These are phyloP conservation scores for Neoboletus subvelutipes DNA, from an alignment of 768 basidiomycete genomes.

Conservation along the genomic window DNA sequence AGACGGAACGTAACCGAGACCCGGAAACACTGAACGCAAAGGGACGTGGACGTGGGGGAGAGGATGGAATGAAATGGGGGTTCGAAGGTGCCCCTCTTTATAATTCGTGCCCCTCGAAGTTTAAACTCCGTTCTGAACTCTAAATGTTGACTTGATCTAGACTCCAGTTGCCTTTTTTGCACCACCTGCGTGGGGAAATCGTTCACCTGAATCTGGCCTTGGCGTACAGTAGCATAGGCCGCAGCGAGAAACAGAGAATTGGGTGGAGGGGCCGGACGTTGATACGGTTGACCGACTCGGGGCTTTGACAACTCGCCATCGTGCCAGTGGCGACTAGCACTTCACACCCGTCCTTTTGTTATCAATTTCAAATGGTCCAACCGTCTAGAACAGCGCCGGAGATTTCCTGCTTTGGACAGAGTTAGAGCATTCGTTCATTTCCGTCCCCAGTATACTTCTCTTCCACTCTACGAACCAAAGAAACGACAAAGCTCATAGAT, in stretches of 20 bases:
- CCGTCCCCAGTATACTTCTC: background rate
- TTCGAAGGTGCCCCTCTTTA: conserved; percentile 39
- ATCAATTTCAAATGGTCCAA: conserved; percentile 29
- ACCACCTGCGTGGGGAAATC: conserved; percentile 14
- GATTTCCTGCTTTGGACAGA: conserved; percentile 6
- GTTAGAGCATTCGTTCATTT: conserved; percentile 7
- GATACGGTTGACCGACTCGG: background rate
- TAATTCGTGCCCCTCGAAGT: conserved; percentile 39
- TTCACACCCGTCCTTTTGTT: conserved; percentile 3
- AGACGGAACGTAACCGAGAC: conserved; percentile 58
- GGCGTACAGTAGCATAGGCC: background rate
- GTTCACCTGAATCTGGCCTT: background rate
- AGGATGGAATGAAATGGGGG: conserved; percentile 33
- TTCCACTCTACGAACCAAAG: background rate
- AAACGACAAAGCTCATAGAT: conserved; percentile 7
- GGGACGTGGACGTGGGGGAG: conserved; percentile 50
- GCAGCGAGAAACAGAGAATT: background rate
- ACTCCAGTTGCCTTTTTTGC: conserved; percentile 22
- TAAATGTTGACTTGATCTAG: conserved; percentile 24
- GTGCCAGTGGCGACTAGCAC: background rate
- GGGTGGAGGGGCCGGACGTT: background rate
- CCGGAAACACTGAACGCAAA: conserved; percentile 47
- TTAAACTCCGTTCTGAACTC: conserved; percentile 51
- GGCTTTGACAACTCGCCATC: conserved; percentile 2
- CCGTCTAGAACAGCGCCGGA: background rate